phyloP scores from a whole-genome alignment of 1,139 yeast species.

The Pichia norvegensis region DNA sequence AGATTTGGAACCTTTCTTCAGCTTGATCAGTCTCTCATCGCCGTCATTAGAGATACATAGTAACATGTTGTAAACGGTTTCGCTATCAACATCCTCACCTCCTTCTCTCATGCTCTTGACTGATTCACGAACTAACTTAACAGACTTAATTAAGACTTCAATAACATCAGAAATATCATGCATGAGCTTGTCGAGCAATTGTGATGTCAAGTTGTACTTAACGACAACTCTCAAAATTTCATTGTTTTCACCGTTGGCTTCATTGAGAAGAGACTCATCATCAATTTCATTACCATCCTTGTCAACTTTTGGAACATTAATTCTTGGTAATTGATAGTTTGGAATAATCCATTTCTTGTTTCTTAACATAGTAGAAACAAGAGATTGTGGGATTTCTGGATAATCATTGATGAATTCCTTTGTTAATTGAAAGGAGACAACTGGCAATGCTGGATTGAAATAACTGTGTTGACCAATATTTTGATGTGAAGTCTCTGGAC shows the following conservation, averaged over 20 bases:
- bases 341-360: constrained; percentile 85
- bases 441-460: constrained; percentile 77
- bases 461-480: constrained; percentile 31
- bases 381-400: constrained; percentile 82
- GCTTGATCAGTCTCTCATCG: constrained; percentile 26
- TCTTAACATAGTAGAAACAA: constrained; percentile 65
- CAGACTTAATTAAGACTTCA: constrained; percentile 44
- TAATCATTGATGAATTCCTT: constrained; percentile 47
- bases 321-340: constrained; percentile 71
- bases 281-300: constrained; percentile 12
- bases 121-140: constrained; percentile 30
- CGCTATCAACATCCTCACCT: constrained; percentile 20
- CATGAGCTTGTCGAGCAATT: constrained; percentile 65
- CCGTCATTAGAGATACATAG: constrained; percentile 35
- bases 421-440: constrained; percentile 75
- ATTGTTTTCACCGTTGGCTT: constrained; percentile 32
- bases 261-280: constrained; percentile 8
- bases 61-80: constrained; percentile 30
- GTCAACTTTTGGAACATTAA: constrained; percentile 16
- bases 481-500: constrained; percentile 6
- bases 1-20: constrained; percentile 18
- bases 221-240: constrained; percentile 85
- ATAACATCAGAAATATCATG: constrained; percentile 52
- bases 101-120: constrained; percentile 16
- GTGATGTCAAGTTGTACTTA: constrained; percentile 61